Evolutionary conservation across 2,329 filamentous ascomycete species (phyloP).

Genomic region (Penicillium sp.): DNA sequence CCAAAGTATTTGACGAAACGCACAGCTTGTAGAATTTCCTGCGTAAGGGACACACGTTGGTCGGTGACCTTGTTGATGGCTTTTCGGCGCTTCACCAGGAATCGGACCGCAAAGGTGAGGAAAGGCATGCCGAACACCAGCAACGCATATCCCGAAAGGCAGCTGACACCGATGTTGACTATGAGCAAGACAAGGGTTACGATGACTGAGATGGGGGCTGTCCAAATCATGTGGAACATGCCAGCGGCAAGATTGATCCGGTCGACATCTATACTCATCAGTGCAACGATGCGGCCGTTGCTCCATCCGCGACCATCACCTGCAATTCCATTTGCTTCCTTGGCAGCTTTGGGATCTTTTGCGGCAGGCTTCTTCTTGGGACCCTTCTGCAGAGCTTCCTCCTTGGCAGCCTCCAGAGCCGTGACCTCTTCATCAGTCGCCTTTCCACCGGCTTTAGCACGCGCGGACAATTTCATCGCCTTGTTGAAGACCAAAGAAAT

Average conservation of each 20-base stretch:
- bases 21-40: constrained; percentile 88
- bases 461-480: constrained; percentile 81
- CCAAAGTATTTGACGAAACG: constrained; percentile 96
- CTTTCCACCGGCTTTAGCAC: constrained; percentile 80
- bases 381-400: constrained; percentile 38
- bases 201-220: constrained; percentile 73
- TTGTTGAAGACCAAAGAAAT: constrained; percentile 91
- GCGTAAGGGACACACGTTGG: constrained; percentile 83
- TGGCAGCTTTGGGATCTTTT: constrained; percentile 37
- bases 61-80: constrained; percentile 92
- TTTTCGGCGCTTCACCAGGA: constrained; percentile 71
- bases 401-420: constrained; percentile 42
- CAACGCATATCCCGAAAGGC: constrained; percentile 81
- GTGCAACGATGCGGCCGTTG: constrained; percentile 85
- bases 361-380: constrained; percentile 15
- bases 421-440: constrained; percentile 52
- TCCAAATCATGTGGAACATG: constrained; percentile 91
- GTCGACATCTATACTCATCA: constrained; percentile 96
- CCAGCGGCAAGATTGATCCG: constrained; percentile 85
- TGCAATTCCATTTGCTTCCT: constrained; percentile 50
- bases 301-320: constrained; percentile 82
- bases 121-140: constrained; percentile 76
- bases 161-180: constrained; percentile 87
- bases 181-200: constrained; percentile 78
- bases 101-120: constrained; percentile 74